Percentiles rank a stretch among this genome's conserved stretches.
Evolutionary conservation across 139 green algal species (phyloP).

Genomic region (Micractinium sp.): DNA sequence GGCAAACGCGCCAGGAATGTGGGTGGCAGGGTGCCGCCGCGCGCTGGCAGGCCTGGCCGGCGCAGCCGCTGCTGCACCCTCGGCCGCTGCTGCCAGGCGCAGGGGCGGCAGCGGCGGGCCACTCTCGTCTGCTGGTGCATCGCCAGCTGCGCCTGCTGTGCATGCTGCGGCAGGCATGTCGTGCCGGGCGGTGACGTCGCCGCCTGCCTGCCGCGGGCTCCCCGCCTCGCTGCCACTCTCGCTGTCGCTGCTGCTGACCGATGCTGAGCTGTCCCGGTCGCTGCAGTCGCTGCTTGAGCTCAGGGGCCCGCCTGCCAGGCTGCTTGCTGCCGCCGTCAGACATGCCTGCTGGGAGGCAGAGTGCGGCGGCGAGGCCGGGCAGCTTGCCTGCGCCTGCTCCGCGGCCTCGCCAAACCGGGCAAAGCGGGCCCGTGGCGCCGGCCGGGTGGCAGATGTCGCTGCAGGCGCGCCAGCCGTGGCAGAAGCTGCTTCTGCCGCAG

Average conservation of each 20-base stretch:
- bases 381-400: not conserved
- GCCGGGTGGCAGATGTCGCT: not conserved
- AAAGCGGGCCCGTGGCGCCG: not conserved
- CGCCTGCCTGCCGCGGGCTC: not conserved
- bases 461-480: not conserved
- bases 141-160: not conserved
- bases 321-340: not conserved
- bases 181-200: not conserved
- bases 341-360: not conserved
- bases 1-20: not conserved
- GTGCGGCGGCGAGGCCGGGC: not conserved
- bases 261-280: not conserved
- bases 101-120: not conserved
- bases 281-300: constrained; percentile 1
- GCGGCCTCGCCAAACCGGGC: no score
- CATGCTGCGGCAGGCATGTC: not conserved
- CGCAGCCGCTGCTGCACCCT: not conserved
- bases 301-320: not conserved
- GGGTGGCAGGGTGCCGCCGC: not conserved
- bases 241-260: not conserved
- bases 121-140: not conserved
- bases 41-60: not conserved
- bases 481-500: not conserved
- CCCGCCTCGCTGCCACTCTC: not conserved
- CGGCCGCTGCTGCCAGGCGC: not conserved